A percentile compares a stretch with the other conserved stretches of the same genome.
Evolutionary conservation across 305 asterid genomes (phyloP).

Genomic region (Rubia balearica): DNA sequence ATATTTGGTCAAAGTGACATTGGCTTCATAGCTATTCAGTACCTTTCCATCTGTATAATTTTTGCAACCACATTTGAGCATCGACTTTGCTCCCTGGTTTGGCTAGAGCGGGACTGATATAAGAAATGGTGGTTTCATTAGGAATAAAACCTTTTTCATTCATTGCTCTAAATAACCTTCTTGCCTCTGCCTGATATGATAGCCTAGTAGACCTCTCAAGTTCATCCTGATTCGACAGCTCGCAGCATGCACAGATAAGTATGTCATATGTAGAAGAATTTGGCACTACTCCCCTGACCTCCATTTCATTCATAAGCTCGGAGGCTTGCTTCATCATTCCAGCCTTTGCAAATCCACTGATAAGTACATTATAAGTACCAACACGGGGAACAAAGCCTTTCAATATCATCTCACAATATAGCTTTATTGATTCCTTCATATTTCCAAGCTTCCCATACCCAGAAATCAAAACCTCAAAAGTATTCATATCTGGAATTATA

Average conservation of each 20-base stretch:
- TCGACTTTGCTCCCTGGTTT: constrained; percentile 69
- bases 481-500: constrained; percentile 49
- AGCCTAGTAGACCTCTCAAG: constrained; percentile 40
- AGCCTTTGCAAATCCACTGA: constrained; percentile 57
- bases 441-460: constrained; percentile 67
- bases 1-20: not conserved
- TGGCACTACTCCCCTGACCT: constrained; percentile 51
- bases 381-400: constrained; percentile 67
- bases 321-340: constrained; percentile 86
- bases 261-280: constrained; percentile 75
- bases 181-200: constrained; percentile 53
- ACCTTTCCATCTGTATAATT: constrained; percentile 43
- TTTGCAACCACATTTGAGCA: constrained; percentile 52
- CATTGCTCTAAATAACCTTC: constrained; percentile 64
- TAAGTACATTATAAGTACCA: constrained; percentile 68
- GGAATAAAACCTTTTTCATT: constrained; percentile 57
- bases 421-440: constrained; percentile 63
- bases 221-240: constrained; percentile 35
- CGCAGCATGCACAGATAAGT: constrained; percentile 74
- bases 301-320: constrained; percentile 84
- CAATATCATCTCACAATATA: constrained; percentile 85
- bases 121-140: constrained; percentile 47
- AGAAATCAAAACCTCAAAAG: constrained; percentile 58
- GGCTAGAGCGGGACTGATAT: constrained; percentile 53
- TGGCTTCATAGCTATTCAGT: constrained; percentile 1